phyloP scores from a whole-genome alignment of 768 basidiomycete species.

The Calocybe gangraenosa region DNA sequence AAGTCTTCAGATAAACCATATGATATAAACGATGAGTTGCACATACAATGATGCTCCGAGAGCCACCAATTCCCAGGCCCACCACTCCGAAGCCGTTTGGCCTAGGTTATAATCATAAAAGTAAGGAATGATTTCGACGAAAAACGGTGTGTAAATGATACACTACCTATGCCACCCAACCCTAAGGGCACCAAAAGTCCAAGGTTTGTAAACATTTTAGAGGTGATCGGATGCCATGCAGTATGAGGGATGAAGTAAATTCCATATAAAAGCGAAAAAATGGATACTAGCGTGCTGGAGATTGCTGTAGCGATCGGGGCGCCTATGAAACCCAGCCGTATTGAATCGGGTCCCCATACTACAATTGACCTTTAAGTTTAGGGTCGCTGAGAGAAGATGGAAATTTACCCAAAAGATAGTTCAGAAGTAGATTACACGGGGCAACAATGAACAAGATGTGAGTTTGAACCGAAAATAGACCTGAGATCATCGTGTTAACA shows the following conservation, averaged over 20 bases:
- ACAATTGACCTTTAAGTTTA: neutral
- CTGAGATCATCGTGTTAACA: neutral
- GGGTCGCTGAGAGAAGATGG: neutral
- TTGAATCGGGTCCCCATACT: constrained; percentile 78
- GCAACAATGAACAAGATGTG: constrained; percentile 46
- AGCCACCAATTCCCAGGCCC: constrained; percentile 12
- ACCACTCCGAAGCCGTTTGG: constrained; percentile 70
- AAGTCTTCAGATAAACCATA: neutral
- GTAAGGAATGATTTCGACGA: neutral
- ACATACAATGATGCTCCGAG: constrained; percentile 6
- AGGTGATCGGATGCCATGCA: constrained; percentile 77
- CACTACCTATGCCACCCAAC: constrained; percentile 68
- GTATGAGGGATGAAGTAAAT: constrained; percentile 55
- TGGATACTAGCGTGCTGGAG: constrained; percentile 76
- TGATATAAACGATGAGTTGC: neutral
- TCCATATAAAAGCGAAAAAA: constrained; percentile 59
- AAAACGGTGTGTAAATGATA: neutral
- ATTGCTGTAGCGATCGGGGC: constrained; percentile 87
- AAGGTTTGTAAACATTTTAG: constrained; percentile 60
- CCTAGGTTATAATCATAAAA: constrained; percentile 26
- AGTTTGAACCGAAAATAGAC: constrained; percentile 11
- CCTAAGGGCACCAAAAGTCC: constrained; percentile 69
- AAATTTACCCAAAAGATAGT: constrained; percentile 68
- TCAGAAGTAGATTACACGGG: constrained; percentile 78
- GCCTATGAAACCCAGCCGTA: constrained; percentile 85